These are phyloP conservation scores for Ustilago bromivora DNA, from an alignment of 1,284 basidiomycete genomes.

Conservation along the genomic window DNA sequence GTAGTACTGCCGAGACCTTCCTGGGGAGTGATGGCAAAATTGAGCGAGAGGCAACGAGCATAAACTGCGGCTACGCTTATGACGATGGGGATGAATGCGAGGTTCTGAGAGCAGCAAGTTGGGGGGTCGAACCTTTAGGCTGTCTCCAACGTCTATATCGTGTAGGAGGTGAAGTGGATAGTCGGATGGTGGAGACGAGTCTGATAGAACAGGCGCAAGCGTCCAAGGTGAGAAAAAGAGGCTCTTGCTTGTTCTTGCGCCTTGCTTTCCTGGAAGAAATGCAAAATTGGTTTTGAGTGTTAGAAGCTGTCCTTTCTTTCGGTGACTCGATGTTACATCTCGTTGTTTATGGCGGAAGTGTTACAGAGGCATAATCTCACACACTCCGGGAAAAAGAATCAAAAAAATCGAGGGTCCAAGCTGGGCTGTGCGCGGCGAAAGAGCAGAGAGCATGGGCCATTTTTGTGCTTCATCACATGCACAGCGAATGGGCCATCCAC, in stretches of 20 bases:
- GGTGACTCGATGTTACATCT: conserved; percentile 8
- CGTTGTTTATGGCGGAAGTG: background rate
- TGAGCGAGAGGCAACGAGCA: conserved; percentile 40
- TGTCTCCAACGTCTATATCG: background rate
- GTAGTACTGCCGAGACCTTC: conserved; percentile 30
- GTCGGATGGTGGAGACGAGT: no score
- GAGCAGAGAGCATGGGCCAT: conserved; percentile 17
- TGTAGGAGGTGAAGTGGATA: conserved; percentile 6
- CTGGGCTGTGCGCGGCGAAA: conserved; percentile 21
- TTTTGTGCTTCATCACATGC: background rate
- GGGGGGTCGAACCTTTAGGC: conserved; percentile 6
- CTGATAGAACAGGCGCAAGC: no score
- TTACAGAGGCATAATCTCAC: background rate
- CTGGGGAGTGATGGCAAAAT: conserved; percentile 30
- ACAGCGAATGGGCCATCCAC: background rate
- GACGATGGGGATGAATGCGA: background rate
- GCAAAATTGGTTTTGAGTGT: background rate
- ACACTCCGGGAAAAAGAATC: rapidly evolving
- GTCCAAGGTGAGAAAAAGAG: no score
- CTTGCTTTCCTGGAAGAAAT: conserved; percentile 9
- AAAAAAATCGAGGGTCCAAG: conserved; percentile 12
- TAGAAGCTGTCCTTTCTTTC: background rate
- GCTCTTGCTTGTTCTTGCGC: background rate
- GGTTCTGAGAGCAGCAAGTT: conserved; percentile 3
- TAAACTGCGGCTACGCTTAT: conserved; percentile 12